Base-by-base conservation (phyloP, 208 protist genomes). In the Trypanosoma melophagium region DNA sequence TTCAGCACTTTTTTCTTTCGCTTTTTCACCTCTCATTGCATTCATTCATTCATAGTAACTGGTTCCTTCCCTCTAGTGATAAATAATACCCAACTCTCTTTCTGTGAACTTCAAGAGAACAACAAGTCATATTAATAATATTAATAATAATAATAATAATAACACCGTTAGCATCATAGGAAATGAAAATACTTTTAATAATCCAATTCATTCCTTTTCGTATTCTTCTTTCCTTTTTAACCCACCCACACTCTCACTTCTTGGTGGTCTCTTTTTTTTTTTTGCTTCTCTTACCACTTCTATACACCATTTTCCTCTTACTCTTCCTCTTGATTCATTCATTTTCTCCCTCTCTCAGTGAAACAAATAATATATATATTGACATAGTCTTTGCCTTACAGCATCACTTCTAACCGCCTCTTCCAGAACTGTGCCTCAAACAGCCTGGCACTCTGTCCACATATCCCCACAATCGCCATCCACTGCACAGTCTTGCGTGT, bases 381-480 rank as follows among this genome's bases (percentile, higher is more conserved):
- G n/a, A n/a, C 14, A 56, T 22, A 13, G 22, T 67, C 22, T 35
- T 1, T 52, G 12, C 14, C 14, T 51, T 67, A 67, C 51, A 67
- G 21, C 17, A 59, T 38, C n/a, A 52, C 50, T 25, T 67, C 62
- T 40, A 67, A 52, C 24, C 51, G 69, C 56, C 62, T 62, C 51
- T 49, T 60, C 61, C 28, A 68, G 56, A 77, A 61, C 60, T 75
- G 77, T 31, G 72, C 59, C 24, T 70, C 77, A 40, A 88, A 93
- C 17, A 90, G 38, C 0, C 87, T 66, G 16, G 75, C 70, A 53
- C 65, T 69, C 42, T 90, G 87, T 3, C 83, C 83, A 54, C 68
- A 77, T 17, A 89, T 64, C 38, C 75, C 79, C 1, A 87, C 62
- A 47, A 90, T 81, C 21, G 83, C 79, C 79, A 89, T 86, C 87